Conservation (phyloP, 306 rosid species). For the Clitoria ternatea region DNA sequence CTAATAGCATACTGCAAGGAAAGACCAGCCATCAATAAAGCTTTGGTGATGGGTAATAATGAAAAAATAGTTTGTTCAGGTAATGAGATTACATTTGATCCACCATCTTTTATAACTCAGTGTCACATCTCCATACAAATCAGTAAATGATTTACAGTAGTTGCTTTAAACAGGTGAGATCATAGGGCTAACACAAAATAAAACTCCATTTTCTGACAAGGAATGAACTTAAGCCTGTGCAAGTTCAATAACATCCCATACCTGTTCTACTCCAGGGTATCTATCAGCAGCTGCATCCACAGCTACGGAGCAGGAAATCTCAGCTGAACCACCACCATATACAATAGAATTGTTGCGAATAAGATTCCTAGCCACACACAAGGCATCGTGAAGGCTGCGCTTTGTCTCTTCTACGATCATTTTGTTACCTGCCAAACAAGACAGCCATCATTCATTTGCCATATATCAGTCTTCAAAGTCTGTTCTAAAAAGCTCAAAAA, state of each 20-base stretch:
- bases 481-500: not conserved
- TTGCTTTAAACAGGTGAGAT: not conserved
- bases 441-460: constrained; percentile 14
- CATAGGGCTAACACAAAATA: not conserved
- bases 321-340: constrained; percentile 98
- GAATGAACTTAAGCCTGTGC: not conserved
- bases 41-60: not conserved
- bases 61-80: not conserved
- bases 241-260: constrained; percentile 18
- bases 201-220: not conserved
- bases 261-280: constrained; percentile 97
- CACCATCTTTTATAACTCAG: not conserved
- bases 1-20: constrained; percentile 85
- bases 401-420: constrained; percentile 99
- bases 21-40: not conserved
- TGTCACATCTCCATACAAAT: not conserved
- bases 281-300: constrained; percentile 92
- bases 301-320: constrained; percentile 80
- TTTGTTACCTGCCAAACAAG: constrained; percentile 72
- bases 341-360: constrained; percentile 95
- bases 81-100: not conserved
- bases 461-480: not conserved
- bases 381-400: constrained; percentile 91
- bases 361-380: constrained; percentile 97
- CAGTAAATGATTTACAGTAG: not conserved